Conservation (phyloP, 2,329 filamentous ascomycete genomes). For the Cytospora mali region DNA sequence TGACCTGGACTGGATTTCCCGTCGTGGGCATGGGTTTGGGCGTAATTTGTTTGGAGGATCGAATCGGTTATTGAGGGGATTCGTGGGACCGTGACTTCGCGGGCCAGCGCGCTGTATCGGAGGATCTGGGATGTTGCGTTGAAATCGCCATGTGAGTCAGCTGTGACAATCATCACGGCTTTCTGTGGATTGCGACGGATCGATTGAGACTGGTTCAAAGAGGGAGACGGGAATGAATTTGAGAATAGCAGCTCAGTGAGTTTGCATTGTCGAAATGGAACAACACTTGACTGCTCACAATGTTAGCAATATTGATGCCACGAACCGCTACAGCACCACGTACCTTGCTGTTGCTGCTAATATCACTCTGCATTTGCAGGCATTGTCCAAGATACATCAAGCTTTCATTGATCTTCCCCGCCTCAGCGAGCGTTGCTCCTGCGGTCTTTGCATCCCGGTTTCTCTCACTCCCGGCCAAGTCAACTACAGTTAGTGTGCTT, state of each 20-base stretch:
- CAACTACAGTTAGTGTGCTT: slow-evolving; percentile 83
- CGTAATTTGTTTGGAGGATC: slow-evolving; percentile 51
- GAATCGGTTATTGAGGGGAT: slow-evolving; percentile 80
- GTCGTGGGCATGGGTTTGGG: slow-evolving; percentile 39
- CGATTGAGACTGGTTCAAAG: slow-evolving; percentile 43
- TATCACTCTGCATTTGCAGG: slow-evolving; percentile 89
- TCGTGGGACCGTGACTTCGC: slow-evolving; percentile 89
- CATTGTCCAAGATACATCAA: slow-evolving; percentile 98
- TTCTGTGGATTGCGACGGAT: slow-evolving; percentile 73
- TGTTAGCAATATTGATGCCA: slow-evolving; percentile 13
- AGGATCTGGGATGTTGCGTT: slow-evolving; percentile 97
- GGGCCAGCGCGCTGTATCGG: slow-evolving; percentile 87
- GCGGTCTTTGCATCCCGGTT: slow-evolving; percentile 93
- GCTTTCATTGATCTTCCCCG: slow-evolving; percentile 97
- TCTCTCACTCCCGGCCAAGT: slow-evolving; percentile 90
- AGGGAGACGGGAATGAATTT: slow-evolving; percentile 76
- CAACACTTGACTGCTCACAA: slow-evolving; percentile 62
- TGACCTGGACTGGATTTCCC: slow-evolving; percentile 31
- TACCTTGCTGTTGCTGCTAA: slow-evolving; percentile 74
- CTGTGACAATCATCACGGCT: slow-evolving; percentile 94
- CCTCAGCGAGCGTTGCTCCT: slow-evolving; percentile 88
- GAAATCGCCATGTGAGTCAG: slow-evolving; percentile 89
- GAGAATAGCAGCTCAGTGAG: slow-evolving; percentile 83
- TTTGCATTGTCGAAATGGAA: slow-evolving; percentile 83
- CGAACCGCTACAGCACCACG: slow-evolving; percentile 5